Percentiles rank a stretch among this genome's conserved stretches.
Conservation (phyloP, 208 protist genomes). For the Leishmania aethiopica region DNA sequence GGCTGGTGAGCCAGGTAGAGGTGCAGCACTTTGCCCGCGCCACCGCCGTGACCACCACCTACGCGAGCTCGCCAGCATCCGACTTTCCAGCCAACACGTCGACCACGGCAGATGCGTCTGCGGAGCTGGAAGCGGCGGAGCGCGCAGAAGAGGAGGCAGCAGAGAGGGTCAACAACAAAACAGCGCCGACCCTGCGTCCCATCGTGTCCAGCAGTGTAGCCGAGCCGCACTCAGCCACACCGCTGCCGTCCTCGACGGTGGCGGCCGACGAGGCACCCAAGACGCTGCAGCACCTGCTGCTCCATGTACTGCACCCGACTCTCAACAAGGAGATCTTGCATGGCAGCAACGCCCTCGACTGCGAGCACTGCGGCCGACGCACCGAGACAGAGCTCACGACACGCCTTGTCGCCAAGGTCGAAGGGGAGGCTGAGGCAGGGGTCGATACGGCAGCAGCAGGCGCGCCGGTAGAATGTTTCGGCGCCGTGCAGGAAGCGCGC, state of each 20-base stretch:
- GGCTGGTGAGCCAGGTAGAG: slow-evolving; percentile 3
- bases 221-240: not conserved
- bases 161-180: not conserved
- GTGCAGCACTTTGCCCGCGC: slow-evolving; percentile 20
- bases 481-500: not conserved
- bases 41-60: slow-evolving; percentile 28
- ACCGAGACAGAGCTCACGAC: slow-evolving; percentile 43
- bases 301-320: slow-evolving; percentile 40
- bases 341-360: slow-evolving; percentile 56
- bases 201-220: not conserved
- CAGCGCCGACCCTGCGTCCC: not conserved
- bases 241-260: not conserved
- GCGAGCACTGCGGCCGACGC: slow-evolving; percentile 44
- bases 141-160: not conserved
- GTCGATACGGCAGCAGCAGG: slow-evolving; percentile 6
- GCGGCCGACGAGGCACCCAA: not conserved
- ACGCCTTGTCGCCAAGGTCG: slow-evolving; percentile 30
- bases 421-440: no score
- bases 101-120: not conserved
- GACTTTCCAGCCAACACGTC: not conserved
- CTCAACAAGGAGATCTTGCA: slow-evolving; percentile 49
- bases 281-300: slow-evolving; percentile 55
- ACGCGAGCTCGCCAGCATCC: not conserved
- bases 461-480: not conserved
- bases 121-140: not conserved